These are phyloP conservation scores for Solanum appendiculatum DNA, from an alignment of 257 asterid species.

Conservation along the genomic window DNA sequence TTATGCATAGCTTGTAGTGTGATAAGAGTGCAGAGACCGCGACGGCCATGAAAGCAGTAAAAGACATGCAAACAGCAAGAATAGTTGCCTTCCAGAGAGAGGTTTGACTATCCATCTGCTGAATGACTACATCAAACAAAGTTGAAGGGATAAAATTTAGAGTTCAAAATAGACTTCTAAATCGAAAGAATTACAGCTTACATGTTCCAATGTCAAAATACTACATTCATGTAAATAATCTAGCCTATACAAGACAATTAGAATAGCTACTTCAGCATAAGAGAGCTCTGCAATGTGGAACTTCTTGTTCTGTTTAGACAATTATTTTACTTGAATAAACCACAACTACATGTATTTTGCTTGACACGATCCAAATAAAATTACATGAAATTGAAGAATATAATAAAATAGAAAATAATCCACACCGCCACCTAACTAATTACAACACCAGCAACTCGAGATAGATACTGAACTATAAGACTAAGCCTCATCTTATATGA, in stretches of 20 bases:
- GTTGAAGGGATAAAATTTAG: too few species aligned
- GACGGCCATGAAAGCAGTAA: conserved; percentile 33
- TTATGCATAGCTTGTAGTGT: conserved; percentile 59
- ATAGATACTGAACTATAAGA: background rate
- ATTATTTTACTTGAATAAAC: too few species aligned
- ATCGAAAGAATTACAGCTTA: too few species aligned
- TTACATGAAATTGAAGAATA: background rate
- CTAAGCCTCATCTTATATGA: background rate
- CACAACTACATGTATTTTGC: too few species aligned
- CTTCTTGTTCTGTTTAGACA: too few species aligned
- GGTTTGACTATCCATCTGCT: conserved; percentile 19
- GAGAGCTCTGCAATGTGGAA: too few species aligned
- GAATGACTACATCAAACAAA: too few species aligned
- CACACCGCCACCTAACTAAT: background rate
- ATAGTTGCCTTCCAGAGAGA: conserved; percentile 41
- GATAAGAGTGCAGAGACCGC: conserved; percentile 42
- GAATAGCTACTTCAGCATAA: too few species aligned
- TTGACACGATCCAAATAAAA: background rate
- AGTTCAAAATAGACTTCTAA: too few species aligned
- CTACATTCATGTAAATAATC: too few species aligned
- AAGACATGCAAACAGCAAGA: conserved; percentile 40
- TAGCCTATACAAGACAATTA: too few species aligned
- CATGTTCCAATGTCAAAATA: too few species aligned
- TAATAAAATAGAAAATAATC: background rate
- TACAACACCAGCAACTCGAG: background rate